These are phyloP conservation scores for Dissophora ornata DNA, from an alignment of 192 early-diverging fungal genomes.

Conservation along the genomic window DNA sequence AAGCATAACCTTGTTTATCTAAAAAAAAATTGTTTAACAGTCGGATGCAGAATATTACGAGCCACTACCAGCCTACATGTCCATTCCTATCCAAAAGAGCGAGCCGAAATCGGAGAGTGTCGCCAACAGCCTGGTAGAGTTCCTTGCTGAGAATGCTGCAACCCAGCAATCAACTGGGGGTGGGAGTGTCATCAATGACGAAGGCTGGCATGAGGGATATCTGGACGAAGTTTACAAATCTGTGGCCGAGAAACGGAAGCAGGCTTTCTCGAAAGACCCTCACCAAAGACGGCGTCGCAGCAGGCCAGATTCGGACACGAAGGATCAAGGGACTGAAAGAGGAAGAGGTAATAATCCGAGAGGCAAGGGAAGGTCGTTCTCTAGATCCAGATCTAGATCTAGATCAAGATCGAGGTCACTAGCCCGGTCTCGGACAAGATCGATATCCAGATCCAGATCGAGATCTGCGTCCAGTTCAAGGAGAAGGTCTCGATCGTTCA, in stretches of 20 bases:
- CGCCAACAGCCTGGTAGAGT: slow-evolving; percentile 5
- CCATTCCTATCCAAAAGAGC: slow-evolving; percentile 19
- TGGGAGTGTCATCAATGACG: neutral
- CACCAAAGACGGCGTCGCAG: slow-evolving; percentile 2
- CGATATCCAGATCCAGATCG: slow-evolving; percentile 6
- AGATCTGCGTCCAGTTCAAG: slow-evolving; percentile 1
- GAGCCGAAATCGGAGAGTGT: neutral
- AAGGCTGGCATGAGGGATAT: slow-evolving; percentile 36
- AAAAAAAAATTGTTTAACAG: neutral
- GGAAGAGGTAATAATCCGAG: slow-evolving; percentile 3
- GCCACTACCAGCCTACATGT: slow-evolving; percentile 26
- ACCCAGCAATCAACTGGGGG: neutral
- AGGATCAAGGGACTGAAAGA: neutral
- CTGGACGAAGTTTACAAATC: slow-evolving; percentile 18
- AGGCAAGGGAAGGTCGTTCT: slow-evolving; percentile 1
- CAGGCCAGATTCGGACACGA: too few species aligned
- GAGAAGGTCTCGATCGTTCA: neutral
- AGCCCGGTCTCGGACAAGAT: slow-evolving; percentile 16
- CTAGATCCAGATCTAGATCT: slow-evolving; percentile 21
- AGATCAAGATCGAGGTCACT: slow-evolving; percentile 13
- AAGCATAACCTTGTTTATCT: too few species aligned
- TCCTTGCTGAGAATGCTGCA: slow-evolving; percentile 1
- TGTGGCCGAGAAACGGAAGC: slow-evolving; percentile 5
- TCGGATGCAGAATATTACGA: slow-evolving; percentile 34
- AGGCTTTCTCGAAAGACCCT: slow-evolving; percentile 10